These are phyloP conservation scores for Panicum hallii DNA, from an alignment of 202 grass and related monocot species.

Conservation along the genomic window DNA sequence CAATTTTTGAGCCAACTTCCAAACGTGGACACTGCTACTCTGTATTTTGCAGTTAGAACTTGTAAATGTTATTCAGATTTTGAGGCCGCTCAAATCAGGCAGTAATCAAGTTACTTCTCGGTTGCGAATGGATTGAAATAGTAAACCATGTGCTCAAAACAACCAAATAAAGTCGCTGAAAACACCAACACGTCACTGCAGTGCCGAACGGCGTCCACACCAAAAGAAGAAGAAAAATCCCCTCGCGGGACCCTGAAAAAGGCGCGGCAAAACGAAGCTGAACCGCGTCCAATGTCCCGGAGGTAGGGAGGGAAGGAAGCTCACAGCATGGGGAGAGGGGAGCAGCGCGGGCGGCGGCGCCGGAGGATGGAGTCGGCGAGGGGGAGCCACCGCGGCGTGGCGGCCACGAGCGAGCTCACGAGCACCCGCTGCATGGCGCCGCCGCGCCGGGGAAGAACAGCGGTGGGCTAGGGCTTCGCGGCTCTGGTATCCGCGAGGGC, in stretches of 20 bases:
- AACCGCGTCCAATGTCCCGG: background rate
- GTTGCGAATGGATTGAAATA: background rate
- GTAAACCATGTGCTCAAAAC: background rate
- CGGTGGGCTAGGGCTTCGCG: conserved; percentile 43
- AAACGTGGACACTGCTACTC: too few relatives aligned
- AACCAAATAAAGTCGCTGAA: background rate
- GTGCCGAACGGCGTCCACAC: background rate
- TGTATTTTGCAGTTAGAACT: background rate
- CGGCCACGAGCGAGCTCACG: conserved; percentile 65
- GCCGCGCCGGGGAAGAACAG: background rate
- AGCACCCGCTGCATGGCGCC: conserved; percentile 77
- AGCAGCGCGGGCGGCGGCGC: conserved; percentile 32
- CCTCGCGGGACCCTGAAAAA: background rate
- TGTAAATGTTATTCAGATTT: background rate
- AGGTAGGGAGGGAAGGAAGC: background rate
- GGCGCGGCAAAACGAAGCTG: background rate
- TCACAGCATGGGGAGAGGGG: conserved; percentile 56
- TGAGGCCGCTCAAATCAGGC: background rate
- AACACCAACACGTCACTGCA: background rate
- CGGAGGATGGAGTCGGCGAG: conserved; percentile 69
- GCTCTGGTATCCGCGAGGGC: conserved; percentile 15
- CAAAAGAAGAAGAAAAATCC: background rate
- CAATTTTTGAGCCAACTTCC: background rate
- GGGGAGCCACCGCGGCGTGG: conserved; percentile 67
- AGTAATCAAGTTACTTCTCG: background rate